phyloP scores from a whole-genome alignment of 306 rosid species.

The Hippophae rhamnoides region DNA sequence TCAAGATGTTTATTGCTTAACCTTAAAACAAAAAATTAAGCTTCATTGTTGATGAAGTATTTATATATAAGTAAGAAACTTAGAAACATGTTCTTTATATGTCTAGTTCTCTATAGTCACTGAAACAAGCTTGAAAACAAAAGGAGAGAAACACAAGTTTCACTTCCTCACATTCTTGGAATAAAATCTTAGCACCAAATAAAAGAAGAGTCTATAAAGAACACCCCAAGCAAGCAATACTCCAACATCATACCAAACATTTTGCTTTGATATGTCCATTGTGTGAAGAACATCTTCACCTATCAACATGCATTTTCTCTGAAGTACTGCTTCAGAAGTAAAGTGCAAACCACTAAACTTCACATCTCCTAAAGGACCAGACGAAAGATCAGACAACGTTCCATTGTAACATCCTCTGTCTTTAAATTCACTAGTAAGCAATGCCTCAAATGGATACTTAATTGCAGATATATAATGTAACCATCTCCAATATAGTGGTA shows the following conservation, averaged over 20 bases:
- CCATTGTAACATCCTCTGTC: conserved; percentile 52
- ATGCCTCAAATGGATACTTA: conserved; percentile 81
- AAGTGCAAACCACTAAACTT: conserved; percentile 26
- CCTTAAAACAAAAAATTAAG: too few relatives aligned
- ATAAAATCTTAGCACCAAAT: conserved; percentile 79
- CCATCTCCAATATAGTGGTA: conserved; percentile 63
- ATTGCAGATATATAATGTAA: conserved; percentile 81
- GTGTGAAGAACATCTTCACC: conserved; percentile 59
- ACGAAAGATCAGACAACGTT: conserved; percentile 35
- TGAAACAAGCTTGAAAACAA: too few relatives aligned
- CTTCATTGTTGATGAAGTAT: too few relatives aligned
- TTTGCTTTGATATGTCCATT: conserved; percentile 42
- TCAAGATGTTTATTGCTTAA: too few relatives aligned
- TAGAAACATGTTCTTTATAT: too few relatives aligned
- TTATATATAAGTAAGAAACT: too few relatives aligned
- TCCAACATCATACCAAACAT: conserved; percentile 42
- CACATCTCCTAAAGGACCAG: conserved; percentile 60
- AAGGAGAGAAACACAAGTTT: not conserved
- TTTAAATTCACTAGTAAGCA: conserved; percentile 69
- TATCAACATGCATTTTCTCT: conserved; percentile 29
- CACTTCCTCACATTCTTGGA: conserved; percentile 80
- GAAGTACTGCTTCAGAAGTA: not conserved
- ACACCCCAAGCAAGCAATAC: conserved; percentile 88
- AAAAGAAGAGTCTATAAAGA: conserved; percentile 69
- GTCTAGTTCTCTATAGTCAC: too few relatives aligned